These are phyloP conservation scores for Brassica cretica DNA, from an alignment of 345 rosid genomes.

Conservation along the genomic window DNA sequence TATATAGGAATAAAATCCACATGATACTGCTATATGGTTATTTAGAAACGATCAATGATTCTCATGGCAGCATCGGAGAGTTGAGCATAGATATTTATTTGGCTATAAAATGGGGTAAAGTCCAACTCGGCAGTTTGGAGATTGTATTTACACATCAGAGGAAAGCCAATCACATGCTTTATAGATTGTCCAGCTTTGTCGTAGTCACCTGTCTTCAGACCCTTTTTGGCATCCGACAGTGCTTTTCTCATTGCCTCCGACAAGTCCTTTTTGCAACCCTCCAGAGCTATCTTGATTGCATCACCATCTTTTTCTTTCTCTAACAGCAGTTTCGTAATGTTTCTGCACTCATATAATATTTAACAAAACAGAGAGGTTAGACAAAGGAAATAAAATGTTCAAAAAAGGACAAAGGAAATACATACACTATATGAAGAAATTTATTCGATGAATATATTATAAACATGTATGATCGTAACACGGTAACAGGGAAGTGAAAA, in stretches of 20 bases:
- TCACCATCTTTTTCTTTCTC: background rate
- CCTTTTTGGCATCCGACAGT: background rate
- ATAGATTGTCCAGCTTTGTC: background rate
- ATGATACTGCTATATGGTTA: background rate
- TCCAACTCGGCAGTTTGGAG: background rate
- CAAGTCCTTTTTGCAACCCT: conserved; percentile 2
- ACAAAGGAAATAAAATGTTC: background rate
- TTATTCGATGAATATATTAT: background rate
- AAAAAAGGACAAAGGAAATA: background rate
- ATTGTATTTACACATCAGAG: background rate
- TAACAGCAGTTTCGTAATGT: background rate
- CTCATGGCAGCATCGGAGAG: conserved; percentile 22
- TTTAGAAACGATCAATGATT: conserved; percentile 24
- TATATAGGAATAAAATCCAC: background rate
- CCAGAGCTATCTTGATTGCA: background rate
- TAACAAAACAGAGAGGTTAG: background rate
- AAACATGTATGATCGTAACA: background rate
- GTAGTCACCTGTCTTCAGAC: background rate
- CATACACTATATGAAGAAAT: background rate
- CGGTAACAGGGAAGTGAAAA: background rate
- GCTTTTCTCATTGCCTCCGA: background rate
- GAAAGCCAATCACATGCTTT: background rate
- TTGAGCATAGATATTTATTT: background rate
- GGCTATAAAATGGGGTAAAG: background rate
- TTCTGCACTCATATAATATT: background rate